These are phyloP conservation scores for Colletotrichum coccodes DNA, from an alignment of 2,329 filamentous ascomycete species.

Conservation along the genomic window DNA sequence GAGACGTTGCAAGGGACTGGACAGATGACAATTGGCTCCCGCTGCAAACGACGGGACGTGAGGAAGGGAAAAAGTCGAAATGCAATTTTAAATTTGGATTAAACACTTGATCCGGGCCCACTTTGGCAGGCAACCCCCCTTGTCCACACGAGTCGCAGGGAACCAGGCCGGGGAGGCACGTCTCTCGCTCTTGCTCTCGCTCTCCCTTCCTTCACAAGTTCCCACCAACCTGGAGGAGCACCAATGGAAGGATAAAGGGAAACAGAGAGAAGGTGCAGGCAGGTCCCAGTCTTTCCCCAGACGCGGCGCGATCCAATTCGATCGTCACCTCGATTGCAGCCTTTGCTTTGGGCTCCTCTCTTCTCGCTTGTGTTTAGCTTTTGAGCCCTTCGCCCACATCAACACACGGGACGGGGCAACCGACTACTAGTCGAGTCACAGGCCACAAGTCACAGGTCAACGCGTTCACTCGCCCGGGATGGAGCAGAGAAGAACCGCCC, in stretches of 20 bases:
- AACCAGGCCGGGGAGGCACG: not conserved
- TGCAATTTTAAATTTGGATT: slow-evolving; percentile 29
- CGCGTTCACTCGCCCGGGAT: not conserved
- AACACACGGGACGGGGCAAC: slow-evolving; percentile 21
- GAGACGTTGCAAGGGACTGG: slow-evolving; percentile 4
- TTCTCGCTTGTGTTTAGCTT: slow-evolving; percentile 25
- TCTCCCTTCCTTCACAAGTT: not conserved
- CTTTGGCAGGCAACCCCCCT: slow-evolving; percentile 13
- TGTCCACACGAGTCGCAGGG: slow-evolving; percentile 9
- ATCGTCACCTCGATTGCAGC: slow-evolving; percentile 6
- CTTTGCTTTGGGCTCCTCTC: slow-evolving; percentile 14
- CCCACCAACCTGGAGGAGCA: not conserved
- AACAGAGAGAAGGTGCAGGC: not conserved
- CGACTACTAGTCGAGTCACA: slow-evolving; percentile 10
- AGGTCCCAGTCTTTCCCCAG: slow-evolving; percentile 30
- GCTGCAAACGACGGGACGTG: not conserved
- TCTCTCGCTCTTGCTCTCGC: slow-evolving; percentile 13
- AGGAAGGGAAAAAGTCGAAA: not conserved
- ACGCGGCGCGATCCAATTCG: slow-evolving; percentile 31
- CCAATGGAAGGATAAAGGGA: not conserved
- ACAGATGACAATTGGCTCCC: slow-evolving; percentile 3
- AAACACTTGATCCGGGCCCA: slow-evolving; percentile 23
- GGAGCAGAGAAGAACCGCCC: not conserved
- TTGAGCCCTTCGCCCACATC: slow-evolving; percentile 11
- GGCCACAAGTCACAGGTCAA: not conserved